phyloP scores from a whole-genome alignment of 2,329 filamentous ascomycete species.

The Periconia sp. region DNA sequence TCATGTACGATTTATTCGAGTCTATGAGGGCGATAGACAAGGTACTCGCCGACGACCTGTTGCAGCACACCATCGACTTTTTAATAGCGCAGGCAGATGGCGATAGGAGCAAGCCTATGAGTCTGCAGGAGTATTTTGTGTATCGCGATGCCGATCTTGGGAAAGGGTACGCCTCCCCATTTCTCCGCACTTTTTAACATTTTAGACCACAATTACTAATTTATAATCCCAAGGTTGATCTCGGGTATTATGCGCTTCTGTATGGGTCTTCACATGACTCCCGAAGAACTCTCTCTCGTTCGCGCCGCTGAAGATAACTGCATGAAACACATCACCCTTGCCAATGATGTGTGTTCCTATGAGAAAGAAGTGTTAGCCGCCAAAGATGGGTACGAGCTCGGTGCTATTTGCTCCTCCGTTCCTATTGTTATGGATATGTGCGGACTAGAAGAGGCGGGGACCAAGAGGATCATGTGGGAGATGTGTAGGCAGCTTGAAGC shows the following conservation, averaged over 20 bases:
- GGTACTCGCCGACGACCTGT: constrained; percentile 2
- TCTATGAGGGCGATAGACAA: background rate
- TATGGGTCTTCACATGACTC: constrained; percentile 1
- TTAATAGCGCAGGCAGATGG: constrained; percentile 2
- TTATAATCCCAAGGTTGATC: background rate
- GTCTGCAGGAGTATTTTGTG: constrained; percentile 2
- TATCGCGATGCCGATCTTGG: constrained; percentile 4
- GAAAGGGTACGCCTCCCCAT: background rate
- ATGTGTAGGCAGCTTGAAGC: background rate
- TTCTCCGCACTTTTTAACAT: background rate
- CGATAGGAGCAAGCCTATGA: background rate
- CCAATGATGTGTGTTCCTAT: constrained; percentile 2
- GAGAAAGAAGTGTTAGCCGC: constrained; percentile 5
- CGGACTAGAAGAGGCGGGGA: background rate
- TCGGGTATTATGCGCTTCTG: constrained; percentile 3
- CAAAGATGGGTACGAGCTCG: background rate
- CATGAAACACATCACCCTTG: constrained; percentile 4
- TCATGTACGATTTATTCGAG: constrained; percentile 5
- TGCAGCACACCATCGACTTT: constrained; percentile 2
- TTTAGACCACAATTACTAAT: background rate
- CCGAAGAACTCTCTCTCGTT: background rate
- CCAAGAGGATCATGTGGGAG: constrained; percentile 5
- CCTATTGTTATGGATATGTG: constrained; percentile 2
- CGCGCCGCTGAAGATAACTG: background rate
- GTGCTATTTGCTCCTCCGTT: background rate